Conservation (phyloP, 441 rosid species). For the Bocquillonia castaneifolia region DNA sequence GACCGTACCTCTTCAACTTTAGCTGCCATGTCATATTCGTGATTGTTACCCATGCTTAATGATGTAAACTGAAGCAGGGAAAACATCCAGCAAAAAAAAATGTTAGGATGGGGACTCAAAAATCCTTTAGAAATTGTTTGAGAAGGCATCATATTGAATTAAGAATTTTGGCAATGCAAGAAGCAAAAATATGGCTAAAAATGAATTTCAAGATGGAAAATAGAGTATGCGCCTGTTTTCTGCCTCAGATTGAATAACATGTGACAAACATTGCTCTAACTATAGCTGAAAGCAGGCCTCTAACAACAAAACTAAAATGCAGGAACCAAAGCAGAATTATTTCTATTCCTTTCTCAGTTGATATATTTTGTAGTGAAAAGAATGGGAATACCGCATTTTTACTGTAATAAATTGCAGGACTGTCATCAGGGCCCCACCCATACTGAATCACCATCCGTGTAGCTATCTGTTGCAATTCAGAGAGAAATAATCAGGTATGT, state of each 20-base stretch:
- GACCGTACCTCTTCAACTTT: conserved; percentile 77
- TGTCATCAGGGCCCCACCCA: conserved; percentile 99
- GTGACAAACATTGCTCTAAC: background rate
- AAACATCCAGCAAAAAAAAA: conserved; percentile 10
- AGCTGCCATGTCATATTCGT: conserved; percentile 80
- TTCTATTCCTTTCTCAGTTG: background rate
- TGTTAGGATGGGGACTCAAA: background rate
- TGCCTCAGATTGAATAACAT: background rate
- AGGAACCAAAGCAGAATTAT: background rate
- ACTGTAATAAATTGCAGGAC: conserved; percentile 77
- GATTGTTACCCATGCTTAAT: conserved; percentile 82
- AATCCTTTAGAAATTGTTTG: background rate
- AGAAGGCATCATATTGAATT: conserved; percentile 4
- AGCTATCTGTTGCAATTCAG: conserved; percentile 60
- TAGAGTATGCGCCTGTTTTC: background rate
- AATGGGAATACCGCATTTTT: conserved; percentile 60
- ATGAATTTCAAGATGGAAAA: background rate
- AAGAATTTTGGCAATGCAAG: background rate
- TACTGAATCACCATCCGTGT: conserved; percentile 94
- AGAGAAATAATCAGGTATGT: conserved; percentile 21
- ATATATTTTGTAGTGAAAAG: conserved; percentile 12
- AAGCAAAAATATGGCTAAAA: background rate
- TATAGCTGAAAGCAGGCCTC: conserved; percentile 4
- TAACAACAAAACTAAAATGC: background rate
- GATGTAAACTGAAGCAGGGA: conserved; percentile 53